Evolutionary conservation across 768 basidiomycete species (phyloP).

Genomic region (Cystobasidium tubakii): DNA sequence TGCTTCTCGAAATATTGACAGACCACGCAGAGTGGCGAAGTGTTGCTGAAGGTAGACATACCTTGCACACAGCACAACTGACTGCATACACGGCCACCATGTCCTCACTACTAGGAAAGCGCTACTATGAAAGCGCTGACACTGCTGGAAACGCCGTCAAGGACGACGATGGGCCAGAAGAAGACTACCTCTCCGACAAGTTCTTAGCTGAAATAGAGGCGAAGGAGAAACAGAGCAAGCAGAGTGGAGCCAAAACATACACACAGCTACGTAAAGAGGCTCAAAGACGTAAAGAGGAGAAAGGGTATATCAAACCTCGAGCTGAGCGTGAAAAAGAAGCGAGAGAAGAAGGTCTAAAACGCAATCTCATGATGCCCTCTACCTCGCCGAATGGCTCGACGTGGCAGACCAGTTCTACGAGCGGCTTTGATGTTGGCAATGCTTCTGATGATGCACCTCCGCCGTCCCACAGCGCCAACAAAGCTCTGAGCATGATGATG

Average conservation of each 20-base stretch:
- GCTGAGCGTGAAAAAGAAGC: slow-evolving; percentile 41
- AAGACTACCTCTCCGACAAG: slow-evolving; percentile 39
- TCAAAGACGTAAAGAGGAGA: slow-evolving; percentile 16
- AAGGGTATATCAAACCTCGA: slow-evolving; percentile 24
- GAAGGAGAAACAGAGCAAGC: not conserved
- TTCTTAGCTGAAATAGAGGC: slow-evolving; percentile 26
- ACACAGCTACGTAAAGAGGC: slow-evolving; percentile 40
- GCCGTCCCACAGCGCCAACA: slow-evolving; percentile 14
- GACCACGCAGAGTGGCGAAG: not conserved
- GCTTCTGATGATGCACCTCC: not conserved
- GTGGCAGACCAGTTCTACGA: not conserved
- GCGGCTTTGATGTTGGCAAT: not conserved
- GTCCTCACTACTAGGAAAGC: not conserved
- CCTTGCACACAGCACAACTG: not conserved
- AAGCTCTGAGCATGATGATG: slow-evolving; percentile 44
- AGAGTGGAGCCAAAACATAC: slow-evolving; percentile 33
- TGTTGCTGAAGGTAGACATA: not conserved
- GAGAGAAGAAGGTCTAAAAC: slow-evolving; percentile 38
- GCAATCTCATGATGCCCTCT: slow-evolving; percentile 37
- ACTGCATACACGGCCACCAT: not conserved
- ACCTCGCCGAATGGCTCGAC: slow-evolving; percentile 3
- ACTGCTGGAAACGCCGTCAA: slow-evolving; percentile 34
- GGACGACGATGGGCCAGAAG: slow-evolving; percentile 36
- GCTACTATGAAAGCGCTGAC: not conserved
- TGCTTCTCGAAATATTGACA: not conserved